Conservation (phyloP, 495 filamentous ascomycete species). For the Xylaria castorea region DNA sequence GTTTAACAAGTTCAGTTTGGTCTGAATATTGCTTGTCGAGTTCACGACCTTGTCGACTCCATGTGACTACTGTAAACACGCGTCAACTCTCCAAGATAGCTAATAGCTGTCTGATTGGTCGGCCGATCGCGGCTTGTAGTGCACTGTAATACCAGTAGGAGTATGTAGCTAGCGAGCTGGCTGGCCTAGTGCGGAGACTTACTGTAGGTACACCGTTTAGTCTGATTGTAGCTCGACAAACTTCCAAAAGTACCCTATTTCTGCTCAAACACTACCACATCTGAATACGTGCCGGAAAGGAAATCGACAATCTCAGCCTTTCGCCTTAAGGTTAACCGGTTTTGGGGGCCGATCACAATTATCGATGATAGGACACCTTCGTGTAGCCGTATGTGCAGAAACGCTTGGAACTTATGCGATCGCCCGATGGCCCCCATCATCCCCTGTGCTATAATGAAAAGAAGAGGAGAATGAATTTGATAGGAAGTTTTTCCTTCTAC, state of each 20-base stretch:
- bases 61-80: background rate
- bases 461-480: background rate
- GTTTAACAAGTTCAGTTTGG: background rate
- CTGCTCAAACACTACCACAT: background rate
- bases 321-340: background rate
- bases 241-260: background rate
- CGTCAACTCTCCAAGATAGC: conserved; percentile 5
- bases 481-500: background rate
- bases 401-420: conserved; percentile 1
- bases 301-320: background rate
- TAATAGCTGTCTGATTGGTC: background rate
- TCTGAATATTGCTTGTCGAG: too few species aligned
- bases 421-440: background rate
- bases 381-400: background rate
- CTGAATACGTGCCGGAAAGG: background rate
- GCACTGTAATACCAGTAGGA: too few species aligned
- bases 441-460: background rate
- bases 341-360: background rate
- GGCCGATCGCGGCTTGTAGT: background rate
- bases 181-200: background rate
- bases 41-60: too few species aligned
- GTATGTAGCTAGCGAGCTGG: background rate
- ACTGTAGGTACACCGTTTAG: background rate
- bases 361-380: background rate
- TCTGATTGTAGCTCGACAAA: background rate